Base-by-base conservation (phyloP, 768 basidiomycete species). In the Mycena vulgaris region DNA sequence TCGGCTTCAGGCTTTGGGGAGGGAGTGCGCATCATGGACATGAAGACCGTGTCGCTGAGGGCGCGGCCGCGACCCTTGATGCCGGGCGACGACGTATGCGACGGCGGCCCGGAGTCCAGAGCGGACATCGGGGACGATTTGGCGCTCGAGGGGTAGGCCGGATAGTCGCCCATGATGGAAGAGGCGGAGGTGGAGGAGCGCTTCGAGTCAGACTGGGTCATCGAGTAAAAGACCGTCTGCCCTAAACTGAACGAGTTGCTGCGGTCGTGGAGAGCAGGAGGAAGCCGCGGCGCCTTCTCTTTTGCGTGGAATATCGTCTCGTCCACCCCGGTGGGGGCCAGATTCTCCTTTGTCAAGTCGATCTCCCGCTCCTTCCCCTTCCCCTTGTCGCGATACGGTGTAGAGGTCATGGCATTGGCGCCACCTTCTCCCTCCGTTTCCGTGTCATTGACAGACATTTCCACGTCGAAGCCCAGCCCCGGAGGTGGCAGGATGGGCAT, bases 241-340 rank as follows among this genome's bases (percentile, higher is more conserved):
- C 90, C 90, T 61, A 90, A 86, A 75, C 89, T 90, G 78, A 91
- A 92, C 1, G 91, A 92, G n/a, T 90, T 86, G 70, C 89, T 90
- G 35, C 90, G 88, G 62, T 90, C 89, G 58, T 88, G 87, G 11
- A 84, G 76, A 0, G 80, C 76, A 7, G 79, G 65, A 21, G 81
- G 78, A 2, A 85, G 71, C 23, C 79, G 79, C 10, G 83, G 80
- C 3, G 80, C 75, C 60, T 80, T 84, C 56, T 87, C 85, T 49
- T 77, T 78, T 0, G 81, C 75, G 72, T 86, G 87, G 72, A 87
- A 88, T 21, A 86, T 83, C 5, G 82, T 80, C 62, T 88, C 85
- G 67, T 87, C 86, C 23, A 84, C 70, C 28, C 69, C 68, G 2
- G 70, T 70, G 23, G 75, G 74, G 49, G 74, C 75, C 16, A 76